Conservation (phyloP, 768 basidiomycete genomes). For the Botryobasidium botryosum region DNA sequence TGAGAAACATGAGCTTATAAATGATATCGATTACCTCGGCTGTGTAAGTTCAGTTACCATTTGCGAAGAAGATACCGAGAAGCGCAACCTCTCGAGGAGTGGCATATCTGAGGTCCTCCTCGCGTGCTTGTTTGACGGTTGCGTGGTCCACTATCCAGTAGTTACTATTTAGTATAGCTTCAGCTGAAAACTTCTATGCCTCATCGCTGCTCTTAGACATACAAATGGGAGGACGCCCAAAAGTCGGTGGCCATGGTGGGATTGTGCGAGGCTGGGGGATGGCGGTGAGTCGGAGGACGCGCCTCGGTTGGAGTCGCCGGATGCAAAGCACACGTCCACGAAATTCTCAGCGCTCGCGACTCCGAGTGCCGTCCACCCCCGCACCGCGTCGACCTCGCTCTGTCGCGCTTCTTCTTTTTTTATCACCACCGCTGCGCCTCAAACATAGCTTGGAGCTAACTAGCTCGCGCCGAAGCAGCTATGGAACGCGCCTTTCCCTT, state of each 20-base stretch:
- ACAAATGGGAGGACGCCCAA: constrained; percentile 87
- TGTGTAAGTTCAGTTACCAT: constrained; percentile 29
- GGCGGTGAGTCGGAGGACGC: too few species aligned
- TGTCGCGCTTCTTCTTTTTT: too few species aligned
- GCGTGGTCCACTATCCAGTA: constrained; percentile 82
- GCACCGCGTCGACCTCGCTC: too few species aligned
- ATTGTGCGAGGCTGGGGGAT: constrained; percentile 43
- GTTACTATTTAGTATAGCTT: constrained; percentile 35
- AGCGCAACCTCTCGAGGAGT: constrained; percentile 68
- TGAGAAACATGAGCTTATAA: not conserved
- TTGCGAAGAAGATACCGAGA: constrained; percentile 77
- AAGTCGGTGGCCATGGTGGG: constrained; percentile 72
- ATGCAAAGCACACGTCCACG: too few species aligned
- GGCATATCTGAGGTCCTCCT: constrained; percentile 63
- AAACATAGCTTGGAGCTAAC: too few species aligned
- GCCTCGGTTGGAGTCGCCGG: too few species aligned
- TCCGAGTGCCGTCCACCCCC: too few species aligned
- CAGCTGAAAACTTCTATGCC: not conserved
- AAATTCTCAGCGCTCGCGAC: too few species aligned
- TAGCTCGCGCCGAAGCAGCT: too few species aligned
- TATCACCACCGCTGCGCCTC: too few species aligned
- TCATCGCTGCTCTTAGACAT: constrained; percentile 17
- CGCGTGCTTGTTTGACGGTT: constrained; percentile 53
- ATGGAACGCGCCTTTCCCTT: too few species aligned
- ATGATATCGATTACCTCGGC: not conserved